Evolutionary conservation across 768 basidiomycete species (phyloP).

Genomic region (Gyrodon lividus): DNA sequence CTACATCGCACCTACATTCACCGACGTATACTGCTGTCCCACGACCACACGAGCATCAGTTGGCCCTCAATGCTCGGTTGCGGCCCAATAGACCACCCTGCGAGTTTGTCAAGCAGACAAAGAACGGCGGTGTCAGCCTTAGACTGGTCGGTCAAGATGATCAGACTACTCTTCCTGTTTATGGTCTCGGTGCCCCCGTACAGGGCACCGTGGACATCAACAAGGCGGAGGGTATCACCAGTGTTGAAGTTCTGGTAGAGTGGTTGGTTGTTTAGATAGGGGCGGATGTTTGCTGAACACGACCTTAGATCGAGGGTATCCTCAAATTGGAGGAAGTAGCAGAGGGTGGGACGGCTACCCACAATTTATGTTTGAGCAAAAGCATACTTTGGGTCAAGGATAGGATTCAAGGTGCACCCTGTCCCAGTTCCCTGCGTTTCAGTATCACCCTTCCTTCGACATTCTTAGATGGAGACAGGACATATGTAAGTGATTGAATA

Average conservation of each 20-base stretch:
- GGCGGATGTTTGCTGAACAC: neutral
- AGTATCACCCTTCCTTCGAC: conserved; percentile 54
- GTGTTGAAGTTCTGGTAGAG: conserved; percentile 63
- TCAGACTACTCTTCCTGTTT: conserved; percentile 51
- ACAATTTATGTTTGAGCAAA: conserved; percentile 51
- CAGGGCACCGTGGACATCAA: conserved; percentile 55
- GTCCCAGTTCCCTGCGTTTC: conserved; percentile 56
- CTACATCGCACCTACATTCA: conserved; percentile 39
- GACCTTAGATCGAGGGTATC: conserved; percentile 56
- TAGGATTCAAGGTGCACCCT: conserved; percentile 36
- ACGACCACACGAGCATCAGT: conserved; percentile 48
- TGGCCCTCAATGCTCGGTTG: conserved; percentile 44
- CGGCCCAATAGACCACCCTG: conserved; percentile 40
- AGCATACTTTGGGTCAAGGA: conserved; percentile 59
- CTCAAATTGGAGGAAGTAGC: conserved; percentile 61
- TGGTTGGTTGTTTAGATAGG: neutral
- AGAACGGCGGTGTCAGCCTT: conserved; percentile 50
- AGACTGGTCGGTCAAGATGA: conserved; percentile 53
- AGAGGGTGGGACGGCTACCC: conserved; percentile 58
- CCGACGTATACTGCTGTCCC: conserved; percentile 57
- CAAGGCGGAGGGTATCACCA: conserved; percentile 54
- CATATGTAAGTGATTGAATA: conserved; percentile 49
- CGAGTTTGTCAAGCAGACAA: conserved; percentile 59
- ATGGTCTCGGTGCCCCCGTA: conserved; percentile 49
- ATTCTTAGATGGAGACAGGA: conserved; percentile 53